These are phyloP conservation scores for Deuterostichococcus epilithicus DNA, from an alignment of 139 green algal species.

Conservation along the genomic window DNA sequence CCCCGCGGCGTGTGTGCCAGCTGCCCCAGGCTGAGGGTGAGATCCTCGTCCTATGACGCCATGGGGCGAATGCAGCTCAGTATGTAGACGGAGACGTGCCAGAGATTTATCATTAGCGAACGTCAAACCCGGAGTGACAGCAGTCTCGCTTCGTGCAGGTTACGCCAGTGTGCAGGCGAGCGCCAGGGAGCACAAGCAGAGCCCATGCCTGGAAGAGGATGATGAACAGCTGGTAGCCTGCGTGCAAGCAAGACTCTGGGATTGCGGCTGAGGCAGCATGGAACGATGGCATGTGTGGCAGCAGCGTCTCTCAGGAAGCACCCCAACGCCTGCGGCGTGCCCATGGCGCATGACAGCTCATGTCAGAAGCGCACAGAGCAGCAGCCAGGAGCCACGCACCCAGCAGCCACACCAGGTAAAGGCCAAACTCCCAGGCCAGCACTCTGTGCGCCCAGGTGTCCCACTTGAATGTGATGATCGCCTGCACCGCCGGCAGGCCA, in stretches of 20 bases:
- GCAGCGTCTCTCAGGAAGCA: no score
- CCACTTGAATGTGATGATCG: constrained; percentile 48
- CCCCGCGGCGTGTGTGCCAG: constrained; percentile 35
- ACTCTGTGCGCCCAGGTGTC: constrained; percentile 21
- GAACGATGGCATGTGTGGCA: no score
- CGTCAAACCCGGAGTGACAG: not conserved
- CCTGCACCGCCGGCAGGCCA: constrained; percentile 23
- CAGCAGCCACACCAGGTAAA: constrained; percentile 47
- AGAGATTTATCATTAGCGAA: not conserved
- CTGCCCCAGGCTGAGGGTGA: constrained; percentile 19
- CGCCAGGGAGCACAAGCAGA: not conserved
- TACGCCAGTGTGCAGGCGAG: not conserved
- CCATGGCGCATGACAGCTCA: no score
- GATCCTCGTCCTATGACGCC: constrained; percentile 34
- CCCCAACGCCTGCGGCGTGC: no score
- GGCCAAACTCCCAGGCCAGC: constrained; percentile 33
- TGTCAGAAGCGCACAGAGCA: no score
- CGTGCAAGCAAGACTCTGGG: no score
- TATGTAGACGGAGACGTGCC: not conserved
- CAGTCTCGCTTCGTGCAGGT: not conserved
- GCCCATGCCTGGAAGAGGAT: constrained; percentile 32
- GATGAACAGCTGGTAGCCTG: constrained; percentile 48
- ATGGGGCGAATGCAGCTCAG: constrained; percentile 1
- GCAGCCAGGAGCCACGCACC: no score
- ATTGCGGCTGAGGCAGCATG: no score